Percentiles rank a stretch among this genome's conserved stretches.
Evolutionary conservation across 208 protist species (phyloP).

Genomic region (Lotmaria passim): DNA sequence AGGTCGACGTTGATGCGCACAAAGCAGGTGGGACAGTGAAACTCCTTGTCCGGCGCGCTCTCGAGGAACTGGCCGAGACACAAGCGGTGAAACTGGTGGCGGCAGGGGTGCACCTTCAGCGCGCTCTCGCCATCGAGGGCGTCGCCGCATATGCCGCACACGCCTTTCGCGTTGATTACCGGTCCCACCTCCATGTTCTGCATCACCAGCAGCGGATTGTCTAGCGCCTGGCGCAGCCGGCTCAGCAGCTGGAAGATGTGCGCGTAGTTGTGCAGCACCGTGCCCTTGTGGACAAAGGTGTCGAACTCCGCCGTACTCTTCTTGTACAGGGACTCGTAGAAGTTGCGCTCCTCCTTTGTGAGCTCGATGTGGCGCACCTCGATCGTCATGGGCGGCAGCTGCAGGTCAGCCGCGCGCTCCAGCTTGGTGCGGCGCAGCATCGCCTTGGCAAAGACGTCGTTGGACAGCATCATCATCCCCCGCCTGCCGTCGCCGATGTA

Average conservation of each 20-base stretch:
- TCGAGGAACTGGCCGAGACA: constrained; percentile 90
- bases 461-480: constrained; percentile 88
- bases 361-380: constrained; percentile 63
- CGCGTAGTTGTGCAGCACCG: constrained; percentile 94
- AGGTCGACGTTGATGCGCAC: constrained; percentile 88
- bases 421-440: constrained; percentile 94
- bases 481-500: constrained; percentile 90
- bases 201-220: constrained; percentile 90
- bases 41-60: constrained; percentile 74
- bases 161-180: constrained; percentile 63
- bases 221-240: constrained; percentile 90
- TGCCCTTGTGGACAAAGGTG: constrained; percentile 90
- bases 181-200: constrained; percentile 70
- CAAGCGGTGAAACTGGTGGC: constrained; percentile 83
- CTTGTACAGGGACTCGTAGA: constrained; percentile 94
- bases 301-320: constrained; percentile 90
- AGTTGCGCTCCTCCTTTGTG: constrained; percentile 85
- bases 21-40: constrained; percentile 87
- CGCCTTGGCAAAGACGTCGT: constrained; percentile 85
- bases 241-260: constrained; percentile 95
- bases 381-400: constrained; percentile 75
- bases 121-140: constrained; percentile 54
- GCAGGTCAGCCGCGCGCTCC: constrained; percentile 84
- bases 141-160: constrained; percentile 89
- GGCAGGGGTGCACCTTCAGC: constrained; percentile 75